Evolutionary conservation across 1,284 basidiomycete species (phyloP), one percentile per base, ranked within the genome.

Genomic region (Ustilago crameri): DNA sequence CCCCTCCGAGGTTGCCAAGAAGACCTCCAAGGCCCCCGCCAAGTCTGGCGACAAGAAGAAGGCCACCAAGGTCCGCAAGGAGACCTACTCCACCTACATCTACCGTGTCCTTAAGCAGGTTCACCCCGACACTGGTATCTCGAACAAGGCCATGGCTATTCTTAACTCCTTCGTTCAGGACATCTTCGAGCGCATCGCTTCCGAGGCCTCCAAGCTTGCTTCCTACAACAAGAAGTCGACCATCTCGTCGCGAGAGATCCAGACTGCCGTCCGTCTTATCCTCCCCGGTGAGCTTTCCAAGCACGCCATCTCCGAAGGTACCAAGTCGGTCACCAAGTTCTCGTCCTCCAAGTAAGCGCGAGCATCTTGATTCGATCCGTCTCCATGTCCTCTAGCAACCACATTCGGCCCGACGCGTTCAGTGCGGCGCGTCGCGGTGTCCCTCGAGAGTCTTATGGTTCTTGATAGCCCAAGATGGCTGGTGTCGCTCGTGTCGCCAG

Each of bases 241-340:
- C 72, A 83, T 83, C 79, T 80, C 80, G 45, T 82, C 82, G 70
- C 81, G 81, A 70, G 82, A 84, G 80, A 83, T 84, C 69, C 83
- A 84, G 76, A 84, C 82, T 14, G 81, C 76, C 30, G 81, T 82
- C 47, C 80, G 81, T 30, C 76, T 83, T 48, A 83, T 83, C 64
- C 77, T 83, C 43, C 81, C 81, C 56, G 89, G 89, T 84, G 90
- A 91, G 84, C 86, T 91, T 56, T 89, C 89, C 78, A 91, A 91
- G 88, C 90, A 91, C 85, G 90, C 90, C 81, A 91, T 92, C 85
- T 91, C 90, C 20, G 91, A 92, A 85, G 91, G 91, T 43, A 91
- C 90, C 64, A 91, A 90, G 86, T 85, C 85, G 59, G 79, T 82
- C 48, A 87, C 87, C 85, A 87, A 87, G 85, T 87, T 85, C 86